These are phyloP conservation scores for Oemleria cerasiformis DNA, from an alignment of 306 rosid genomes.

Conservation along the genomic window DNA sequence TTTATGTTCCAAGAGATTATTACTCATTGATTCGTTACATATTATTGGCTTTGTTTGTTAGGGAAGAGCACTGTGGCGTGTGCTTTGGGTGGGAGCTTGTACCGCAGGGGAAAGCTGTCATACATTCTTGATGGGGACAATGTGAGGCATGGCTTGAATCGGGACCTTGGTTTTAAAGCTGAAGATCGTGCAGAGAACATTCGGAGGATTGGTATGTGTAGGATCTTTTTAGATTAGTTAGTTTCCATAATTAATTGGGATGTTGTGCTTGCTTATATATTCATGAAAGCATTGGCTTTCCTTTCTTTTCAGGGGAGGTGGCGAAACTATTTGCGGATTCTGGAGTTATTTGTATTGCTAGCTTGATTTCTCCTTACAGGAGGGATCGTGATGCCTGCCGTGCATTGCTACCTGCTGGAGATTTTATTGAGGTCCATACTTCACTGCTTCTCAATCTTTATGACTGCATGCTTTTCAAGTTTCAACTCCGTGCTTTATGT, in stretches of 20 bases:
- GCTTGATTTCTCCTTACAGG: slow-evolving; percentile 79
- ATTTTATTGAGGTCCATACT: slow-evolving; percentile 73
- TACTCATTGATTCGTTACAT: slow-evolving; percentile 10
- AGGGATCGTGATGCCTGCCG: slow-evolving; percentile 90
- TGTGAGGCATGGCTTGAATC: slow-evolving; percentile 87
- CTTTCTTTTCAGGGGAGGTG: slow-evolving; percentile 68
- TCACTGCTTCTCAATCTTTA: background rate
- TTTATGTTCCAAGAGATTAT: background rate
- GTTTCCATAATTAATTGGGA: background rate
- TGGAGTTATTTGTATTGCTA: slow-evolving; percentile 83
- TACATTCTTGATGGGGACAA: slow-evolving; percentile 94
- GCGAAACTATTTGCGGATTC: slow-evolving; percentile 96
- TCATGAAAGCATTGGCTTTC: slow-evolving; percentile 10
- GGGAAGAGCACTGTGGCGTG: slow-evolving; percentile 97
- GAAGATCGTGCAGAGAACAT: slow-evolving; percentile 99
- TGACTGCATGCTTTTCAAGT: background rate
- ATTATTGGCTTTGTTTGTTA: slow-evolving; percentile 9
- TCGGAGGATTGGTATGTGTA: slow-evolving; percentile 75
- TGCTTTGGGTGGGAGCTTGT: slow-evolving; percentile 77
- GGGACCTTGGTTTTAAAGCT: slow-evolving; percentile 79
- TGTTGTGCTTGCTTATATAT: background rate
- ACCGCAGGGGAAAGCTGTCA: slow-evolving; percentile 65
- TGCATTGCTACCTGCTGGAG: slow-evolving; percentile 73
- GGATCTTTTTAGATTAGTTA: background rate
- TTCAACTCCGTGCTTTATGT: background rate